These are phyloP conservation scores for Diutina neorugosa DNA, from an alignment of 1,139 yeast genomes.

Conservation along the genomic window DNA sequence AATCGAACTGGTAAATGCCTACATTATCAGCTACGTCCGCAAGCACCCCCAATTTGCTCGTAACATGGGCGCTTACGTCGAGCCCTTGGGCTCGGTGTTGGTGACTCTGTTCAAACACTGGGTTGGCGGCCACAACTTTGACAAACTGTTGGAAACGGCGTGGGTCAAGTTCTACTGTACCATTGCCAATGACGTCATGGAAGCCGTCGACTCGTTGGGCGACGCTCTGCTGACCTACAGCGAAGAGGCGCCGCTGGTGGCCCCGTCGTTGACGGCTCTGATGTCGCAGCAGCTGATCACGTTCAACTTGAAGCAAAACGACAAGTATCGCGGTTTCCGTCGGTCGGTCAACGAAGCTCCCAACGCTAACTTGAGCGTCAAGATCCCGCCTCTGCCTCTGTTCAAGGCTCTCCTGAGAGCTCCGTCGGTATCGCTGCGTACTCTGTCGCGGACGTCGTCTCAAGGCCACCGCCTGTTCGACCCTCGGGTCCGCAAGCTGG, in stretches of 20 bases:
- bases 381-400: slow-evolving; percentile 12
- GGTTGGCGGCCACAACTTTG: neutral
- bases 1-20: neutral
- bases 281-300: neutral
- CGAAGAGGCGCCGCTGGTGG: slow-evolving; percentile 2
- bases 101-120: neutral
- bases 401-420: neutral
- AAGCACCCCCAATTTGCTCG: neutral
- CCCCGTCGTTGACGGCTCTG: neutral
- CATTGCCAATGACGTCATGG: neutral
- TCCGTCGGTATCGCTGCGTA: neutral
- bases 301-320: neutral
- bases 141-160: neutral
- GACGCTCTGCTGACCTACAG: neutral
- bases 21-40: neutral
- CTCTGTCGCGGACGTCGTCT: neutral
- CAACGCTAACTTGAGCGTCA: slow-evolving; percentile 15
- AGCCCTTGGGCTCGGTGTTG: slow-evolving; percentile 1
- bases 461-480: neutral
- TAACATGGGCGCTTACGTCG: neutral
- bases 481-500: neutral
- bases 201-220: neutral
- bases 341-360: slow-evolving; percentile 20
- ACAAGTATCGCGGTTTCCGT: slow-evolving; percentile 35
- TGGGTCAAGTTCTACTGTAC: slow-evolving; percentile 2